phyloP scores from a whole-genome alignment of 2,329 filamentous ascomycete species.

The Microsporum canis region DNA sequence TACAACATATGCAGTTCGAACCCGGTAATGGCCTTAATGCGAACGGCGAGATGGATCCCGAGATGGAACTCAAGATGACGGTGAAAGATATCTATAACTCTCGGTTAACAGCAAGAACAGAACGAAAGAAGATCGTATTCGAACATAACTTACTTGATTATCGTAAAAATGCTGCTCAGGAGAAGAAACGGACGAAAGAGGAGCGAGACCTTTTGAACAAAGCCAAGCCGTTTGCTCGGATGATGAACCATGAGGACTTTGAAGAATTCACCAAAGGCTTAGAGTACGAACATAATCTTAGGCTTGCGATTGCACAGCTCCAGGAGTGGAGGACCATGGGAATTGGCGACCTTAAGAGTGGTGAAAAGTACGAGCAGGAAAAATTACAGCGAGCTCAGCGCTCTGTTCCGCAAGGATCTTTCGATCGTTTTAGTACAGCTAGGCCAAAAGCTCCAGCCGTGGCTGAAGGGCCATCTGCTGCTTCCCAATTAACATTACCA shows the following conservation, averaged over 20 bases:
- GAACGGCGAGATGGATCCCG: constrained; percentile 79
- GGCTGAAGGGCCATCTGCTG: constrained; percentile 62
- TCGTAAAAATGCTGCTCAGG: constrained; percentile 72
- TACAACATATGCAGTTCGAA: constrained; percentile 97
- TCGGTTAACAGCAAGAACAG: constrained; percentile 76
- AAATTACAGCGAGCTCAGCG: constrained; percentile 63
- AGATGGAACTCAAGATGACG: constrained; percentile 94
- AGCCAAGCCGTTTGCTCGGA: constrained; percentile 86
- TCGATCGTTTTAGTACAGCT: constrained; percentile 69
- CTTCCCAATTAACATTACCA: constrained; percentile 64
- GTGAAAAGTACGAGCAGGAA: constrained; percentile 86
- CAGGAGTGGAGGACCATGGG: constrained; percentile 85
- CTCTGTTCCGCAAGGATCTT: constrained; percentile 59
- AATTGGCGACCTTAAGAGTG: constrained; percentile 72
- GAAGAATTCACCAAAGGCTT: constrained; percentile 74
- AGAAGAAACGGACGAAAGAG: constrained; percentile 94
- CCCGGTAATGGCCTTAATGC: constrained; percentile 87
- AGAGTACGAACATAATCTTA: constrained; percentile 80
- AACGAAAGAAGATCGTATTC: constrained; percentile 92
- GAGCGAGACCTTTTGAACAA: constrained; percentile 85
- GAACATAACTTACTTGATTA: constrained; percentile 92
- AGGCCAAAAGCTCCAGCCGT: constrained; percentile 59
- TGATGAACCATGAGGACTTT: constrained; percentile 93
- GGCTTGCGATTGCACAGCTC: constrained; percentile 77
- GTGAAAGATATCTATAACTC: constrained; percentile 98